Evolutionary conservation across 2,329 filamentous ascomycete species (phyloP).

Genomic region (Aspergillus hiratsukae): DNA sequence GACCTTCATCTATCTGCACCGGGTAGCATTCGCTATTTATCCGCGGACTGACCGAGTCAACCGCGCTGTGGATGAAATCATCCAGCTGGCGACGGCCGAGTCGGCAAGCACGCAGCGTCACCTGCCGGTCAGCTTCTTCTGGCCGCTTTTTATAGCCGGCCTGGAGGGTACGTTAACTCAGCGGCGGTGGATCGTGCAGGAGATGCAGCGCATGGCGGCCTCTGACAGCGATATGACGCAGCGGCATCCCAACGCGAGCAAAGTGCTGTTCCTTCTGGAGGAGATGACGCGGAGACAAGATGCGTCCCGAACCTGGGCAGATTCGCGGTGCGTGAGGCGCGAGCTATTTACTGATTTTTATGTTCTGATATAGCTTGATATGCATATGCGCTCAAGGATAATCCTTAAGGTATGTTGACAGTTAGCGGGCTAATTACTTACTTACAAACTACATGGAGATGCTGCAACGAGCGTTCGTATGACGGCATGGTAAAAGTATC

Average conservation of each 20-base stretch:
- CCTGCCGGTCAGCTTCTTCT: constrained; percentile 30
- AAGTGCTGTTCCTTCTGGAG: constrained; percentile 26
- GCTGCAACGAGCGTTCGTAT: neutral
- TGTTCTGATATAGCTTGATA: constrained; percentile 23
- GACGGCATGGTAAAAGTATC: neutral
- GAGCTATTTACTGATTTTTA: constrained; percentile 33
- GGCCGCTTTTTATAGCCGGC: constrained; percentile 33
- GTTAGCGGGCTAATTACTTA: neutral
- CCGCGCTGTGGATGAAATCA: constrained; percentile 32
- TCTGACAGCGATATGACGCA: constrained; percentile 1
- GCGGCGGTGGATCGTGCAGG: constrained; percentile 29
- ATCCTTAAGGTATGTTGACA: neutral
- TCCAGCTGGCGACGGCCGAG: constrained; percentile 31
- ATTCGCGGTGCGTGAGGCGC: constrained; percentile 30
- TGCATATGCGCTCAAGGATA: neutral
- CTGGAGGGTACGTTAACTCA: constrained; percentile 29
- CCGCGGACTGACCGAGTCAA: constrained; percentile 34
- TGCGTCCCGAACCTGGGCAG: constrained; percentile 30
- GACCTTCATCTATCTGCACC: constrained; percentile 34
- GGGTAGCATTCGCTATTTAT: constrained; percentile 35
- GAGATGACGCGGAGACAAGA: constrained; percentile 34
- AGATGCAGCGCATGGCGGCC: constrained; percentile 30
- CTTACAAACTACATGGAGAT: neutral
- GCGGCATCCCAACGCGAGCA: constrained; percentile 30
- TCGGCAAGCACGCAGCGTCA: constrained; percentile 11